A percentile compares a stretch with the other conserved stretches of the same genome.
Evolutionary conservation across 1,139 yeast species (phyloP).

Genomic region (Meyerozyma guilliermondii): DNA sequence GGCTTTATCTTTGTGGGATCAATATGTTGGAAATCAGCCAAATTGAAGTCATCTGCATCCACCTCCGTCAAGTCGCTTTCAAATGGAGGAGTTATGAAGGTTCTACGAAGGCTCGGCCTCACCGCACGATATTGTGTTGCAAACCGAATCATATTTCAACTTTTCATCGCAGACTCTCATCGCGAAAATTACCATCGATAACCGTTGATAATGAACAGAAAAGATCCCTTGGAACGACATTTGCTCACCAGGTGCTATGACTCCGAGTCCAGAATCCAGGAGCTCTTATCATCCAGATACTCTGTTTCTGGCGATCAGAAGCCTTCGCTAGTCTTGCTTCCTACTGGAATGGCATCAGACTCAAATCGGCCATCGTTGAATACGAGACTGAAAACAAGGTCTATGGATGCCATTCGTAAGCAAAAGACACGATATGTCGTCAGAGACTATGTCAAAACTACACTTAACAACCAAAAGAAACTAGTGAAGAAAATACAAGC

Average conservation of each 20-base stretch:
- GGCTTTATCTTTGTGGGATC: constrained; percentile 20
- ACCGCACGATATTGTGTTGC: neutral
- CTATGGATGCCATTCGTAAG: constrained; percentile 15
- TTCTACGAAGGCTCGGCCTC: neutral
- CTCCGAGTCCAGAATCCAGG: constrained; percentile 36
- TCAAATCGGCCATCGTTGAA: constrained; percentile 6
- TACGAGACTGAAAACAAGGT: constrained; percentile 6
- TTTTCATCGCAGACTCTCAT: constrained; percentile 3
- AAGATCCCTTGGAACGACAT: constrained; percentile 44
- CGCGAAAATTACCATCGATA: neutral
- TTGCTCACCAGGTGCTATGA: constrained; percentile 50
- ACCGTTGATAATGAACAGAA: constrained; percentile 22
- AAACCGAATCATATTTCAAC: neutral
- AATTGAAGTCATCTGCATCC: constrained; percentile 32
- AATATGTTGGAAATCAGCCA: constrained; percentile 38
- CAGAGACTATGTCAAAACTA: constrained; percentile 34
- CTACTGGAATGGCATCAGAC: constrained; percentile 28
- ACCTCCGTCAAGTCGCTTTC: constrained; percentile 33
- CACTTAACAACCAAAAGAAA: constrained; percentile 34
- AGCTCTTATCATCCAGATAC: constrained; percentile 53
- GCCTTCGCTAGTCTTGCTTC: constrained; percentile 46
- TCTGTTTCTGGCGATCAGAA: constrained; percentile 55
- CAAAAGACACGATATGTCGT: constrained; percentile 40
- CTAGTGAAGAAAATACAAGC: constrained; percentile 29
- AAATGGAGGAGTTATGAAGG: constrained; percentile 22